Base-by-base conservation (phyloP, 345 rosid genomes). In the Corchorus capsularis region DNA sequence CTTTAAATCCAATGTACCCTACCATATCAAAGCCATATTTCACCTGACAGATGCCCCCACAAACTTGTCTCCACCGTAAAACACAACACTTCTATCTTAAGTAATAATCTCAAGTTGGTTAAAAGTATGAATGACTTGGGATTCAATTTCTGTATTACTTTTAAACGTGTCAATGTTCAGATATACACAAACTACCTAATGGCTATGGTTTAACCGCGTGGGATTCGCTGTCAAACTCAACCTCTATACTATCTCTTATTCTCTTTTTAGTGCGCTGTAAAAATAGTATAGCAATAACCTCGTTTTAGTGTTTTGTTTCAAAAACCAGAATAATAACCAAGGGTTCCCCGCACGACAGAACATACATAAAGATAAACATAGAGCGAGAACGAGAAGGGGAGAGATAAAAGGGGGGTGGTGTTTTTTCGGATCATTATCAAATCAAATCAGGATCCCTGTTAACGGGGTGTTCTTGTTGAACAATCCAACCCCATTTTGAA, bases 181-280 rank as follows among this genome's bases (percentile, higher is more conserved):
- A 5, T 17, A 0, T 2, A 19, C 7, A 6, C 27, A 19, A 27
- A 55, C 32, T 7, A n/a, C 60, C 11, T 2, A 3, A 17, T 1
- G 71, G 8, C 3, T 32, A 10, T 32, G 22, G 12, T 11, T 22
- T 6, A 46, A 12, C 39, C 34, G 56, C 72, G 72, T 1, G 41
- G 72, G 20, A 0, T 49, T 68, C 57, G 72, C 57, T 49, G 72
- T 68, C 37, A 66, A 66, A 66, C 71, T 66, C 71, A 66, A 66
- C 1, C 4, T 4, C 5, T 16, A n/a, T n/a, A n/a, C n/a, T n/a
- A 14, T 27, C 27, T 27, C 27, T 27, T 27, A 8, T 1, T 6
- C 56, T 37, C 56, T 66, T 59, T 10, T 50, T 16, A 39, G 1
- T 9, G 39, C 59, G 59, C 59, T 50, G 15, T 56, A 1, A 16